Conservation (phyloP, 2,329 filamentous ascomycete genomes). For the Colletotrichum ledebouriae region DNA sequence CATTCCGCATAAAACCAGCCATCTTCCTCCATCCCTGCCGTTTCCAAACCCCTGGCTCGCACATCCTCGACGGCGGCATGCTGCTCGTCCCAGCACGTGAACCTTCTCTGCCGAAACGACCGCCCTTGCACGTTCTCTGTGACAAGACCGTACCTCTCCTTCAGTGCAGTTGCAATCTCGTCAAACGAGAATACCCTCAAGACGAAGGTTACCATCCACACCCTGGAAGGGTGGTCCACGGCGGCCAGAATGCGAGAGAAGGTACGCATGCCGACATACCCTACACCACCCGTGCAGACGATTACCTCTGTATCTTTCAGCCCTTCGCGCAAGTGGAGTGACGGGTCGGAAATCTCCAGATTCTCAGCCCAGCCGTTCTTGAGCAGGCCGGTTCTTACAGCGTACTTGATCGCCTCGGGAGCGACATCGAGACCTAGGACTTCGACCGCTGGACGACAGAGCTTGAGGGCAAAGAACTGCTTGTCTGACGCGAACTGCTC, state of each 20-base stretch:
- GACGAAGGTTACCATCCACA: conserved; percentile 33
- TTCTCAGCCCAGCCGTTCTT: conserved; percentile 10
- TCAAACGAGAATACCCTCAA: conserved; percentile 31
- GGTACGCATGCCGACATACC: conserved; percentile 13
- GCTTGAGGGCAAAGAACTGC: not conserved
- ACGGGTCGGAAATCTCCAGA: conserved; percentile 12
- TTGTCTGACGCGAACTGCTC: conserved; percentile 10
- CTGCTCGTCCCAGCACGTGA: conserved; percentile 19
- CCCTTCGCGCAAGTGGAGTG: not conserved
- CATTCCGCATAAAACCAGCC: conserved; percentile 36
- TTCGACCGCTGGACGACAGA: not conserved
- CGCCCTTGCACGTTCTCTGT: conserved; percentile 23
- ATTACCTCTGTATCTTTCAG: conserved; percentile 6
- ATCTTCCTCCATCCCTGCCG: conserved; percentile 6
- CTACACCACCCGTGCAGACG: conserved; percentile 28
- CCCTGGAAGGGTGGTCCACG: not conserved
- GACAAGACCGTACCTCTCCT: conserved; percentile 1
- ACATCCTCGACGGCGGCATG: conserved; percentile 23
- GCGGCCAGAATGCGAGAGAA: not conserved
- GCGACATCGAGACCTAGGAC: conserved; percentile 15
- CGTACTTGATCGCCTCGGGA: conserved; percentile 13
- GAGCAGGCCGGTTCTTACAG: conserved; percentile 5
- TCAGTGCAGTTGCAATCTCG: not conserved
- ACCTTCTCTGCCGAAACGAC: conserved; percentile 22
- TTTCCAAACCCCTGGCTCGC: conserved; percentile 5